phyloP scores from a whole-genome alignment of 768 basidiomycete species.

The Glaciozyma martinii region DNA sequence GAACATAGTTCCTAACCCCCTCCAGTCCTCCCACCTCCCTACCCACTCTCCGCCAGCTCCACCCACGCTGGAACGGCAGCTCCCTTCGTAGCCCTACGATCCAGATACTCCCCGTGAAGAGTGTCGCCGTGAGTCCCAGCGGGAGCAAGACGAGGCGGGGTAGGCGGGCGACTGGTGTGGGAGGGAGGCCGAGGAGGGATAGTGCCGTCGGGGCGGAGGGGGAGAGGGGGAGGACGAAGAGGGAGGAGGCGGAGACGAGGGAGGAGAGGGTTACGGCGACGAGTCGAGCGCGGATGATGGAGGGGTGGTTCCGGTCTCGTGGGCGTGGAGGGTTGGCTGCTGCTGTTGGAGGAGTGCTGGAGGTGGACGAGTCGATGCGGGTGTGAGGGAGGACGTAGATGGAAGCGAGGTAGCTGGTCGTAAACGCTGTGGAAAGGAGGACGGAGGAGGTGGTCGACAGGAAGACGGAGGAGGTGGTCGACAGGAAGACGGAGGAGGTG shows the following conservation, averaged over 20 bases:
- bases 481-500: background rate
- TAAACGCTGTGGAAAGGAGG: conserved; percentile 51
- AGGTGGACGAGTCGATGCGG: conserved; percentile 44
- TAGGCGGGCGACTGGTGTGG: conserved; percentile 17
- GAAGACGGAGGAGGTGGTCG: background rate
- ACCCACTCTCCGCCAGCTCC: conserved; percentile 10
- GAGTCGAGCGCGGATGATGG: conserved; percentile 71
- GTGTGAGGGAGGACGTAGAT: conserved; percentile 65
- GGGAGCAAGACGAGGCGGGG: conserved; percentile 27
- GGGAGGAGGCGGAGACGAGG: conserved; percentile 16
- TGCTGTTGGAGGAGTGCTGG: conserved; percentile 28
- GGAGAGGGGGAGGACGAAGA: background rate
- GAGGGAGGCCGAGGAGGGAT: conserved; percentile 2
- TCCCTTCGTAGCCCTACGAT: conserved; percentile 36
- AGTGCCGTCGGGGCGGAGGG: background rate
- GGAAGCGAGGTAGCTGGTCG: conserved; percentile 66
- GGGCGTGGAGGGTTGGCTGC: conserved; percentile 34
- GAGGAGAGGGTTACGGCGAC: conserved; percentile 48
- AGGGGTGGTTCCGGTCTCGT: conserved; percentile 67
- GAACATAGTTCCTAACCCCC: conserved; percentile 60
- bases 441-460: background rate
- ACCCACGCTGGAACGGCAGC: conserved; percentile 33
- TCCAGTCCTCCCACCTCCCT: conserved; percentile 19
- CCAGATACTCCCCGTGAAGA: conserved; percentile 41
- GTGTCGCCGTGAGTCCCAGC: conserved; percentile 37